Percentiles rank a stretch among this genome's conserved stretches.
Conservation (phyloP, 2,329 filamentous ascomycete genomes). For the Stagonosporopsis chrysanthemi region DNA sequence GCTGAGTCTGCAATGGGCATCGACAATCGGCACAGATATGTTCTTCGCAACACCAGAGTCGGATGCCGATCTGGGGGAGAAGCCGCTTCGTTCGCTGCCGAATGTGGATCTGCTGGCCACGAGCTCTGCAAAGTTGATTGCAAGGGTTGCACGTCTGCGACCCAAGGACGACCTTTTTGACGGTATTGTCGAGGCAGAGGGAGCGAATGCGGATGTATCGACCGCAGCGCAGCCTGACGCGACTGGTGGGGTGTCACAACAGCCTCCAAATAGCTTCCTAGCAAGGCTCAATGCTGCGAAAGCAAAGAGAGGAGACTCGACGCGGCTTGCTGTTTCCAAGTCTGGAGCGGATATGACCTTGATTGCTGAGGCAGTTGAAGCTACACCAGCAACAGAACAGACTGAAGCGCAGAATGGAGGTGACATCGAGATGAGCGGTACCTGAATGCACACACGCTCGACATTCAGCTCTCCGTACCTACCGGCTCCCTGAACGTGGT, state of each 20-base stretch:
- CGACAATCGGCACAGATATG: constrained; percentile 83
- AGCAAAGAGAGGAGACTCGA: constrained; percentile 50
- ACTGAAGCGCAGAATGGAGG: background rate
- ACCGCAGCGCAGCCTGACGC: background rate
- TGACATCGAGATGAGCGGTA: constrained; percentile 10
- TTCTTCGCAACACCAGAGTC: constrained; percentile 63
- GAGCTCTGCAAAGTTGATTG: constrained; percentile 73
- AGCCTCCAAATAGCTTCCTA: constrained; percentile 50
- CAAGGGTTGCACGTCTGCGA: constrained; percentile 67
- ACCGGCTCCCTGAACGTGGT: background rate
- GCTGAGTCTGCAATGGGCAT: constrained; percentile 81
- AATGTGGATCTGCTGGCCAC: constrained; percentile 74
- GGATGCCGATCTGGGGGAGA: constrained; percentile 30
- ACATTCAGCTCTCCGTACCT: background rate
- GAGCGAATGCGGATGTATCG: constrained; percentile 4
- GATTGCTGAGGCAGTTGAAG: background rate
- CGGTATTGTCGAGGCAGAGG: constrained; percentile 16
- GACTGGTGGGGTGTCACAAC: constrained; percentile 1
- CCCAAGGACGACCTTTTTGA: constrained; percentile 42
- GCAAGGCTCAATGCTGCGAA: constrained; percentile 52
- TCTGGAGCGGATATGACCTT: background rate
- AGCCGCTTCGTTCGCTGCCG: constrained; percentile 59
- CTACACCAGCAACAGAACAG: background rate
- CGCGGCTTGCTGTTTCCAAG: constrained; percentile 26
- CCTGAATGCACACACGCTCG: background rate